Evolutionary conservation across 768 basidiomycete genomes (phyloP).

Genomic region (Lentinus tigrinus): DNA sequence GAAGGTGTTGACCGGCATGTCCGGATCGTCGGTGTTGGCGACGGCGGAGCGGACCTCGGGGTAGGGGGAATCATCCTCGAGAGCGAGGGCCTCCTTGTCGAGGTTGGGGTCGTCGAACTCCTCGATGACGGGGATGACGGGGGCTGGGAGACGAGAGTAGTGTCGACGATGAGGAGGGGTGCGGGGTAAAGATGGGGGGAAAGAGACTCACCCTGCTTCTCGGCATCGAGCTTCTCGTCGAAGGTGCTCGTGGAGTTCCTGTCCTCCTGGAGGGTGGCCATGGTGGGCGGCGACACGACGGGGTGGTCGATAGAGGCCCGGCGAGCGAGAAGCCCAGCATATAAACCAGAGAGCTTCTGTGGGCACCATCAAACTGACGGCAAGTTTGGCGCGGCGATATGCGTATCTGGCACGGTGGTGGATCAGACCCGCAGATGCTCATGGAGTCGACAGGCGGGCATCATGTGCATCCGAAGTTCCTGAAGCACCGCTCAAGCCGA

Average conservation of each 20-base stretch:
- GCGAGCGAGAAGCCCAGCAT: background rate
- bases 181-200: background rate
- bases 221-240: slow-evolving; percentile 25
- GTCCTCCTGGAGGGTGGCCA: slow-evolving; percentile 10
- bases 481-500: background rate
- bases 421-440: background rate
- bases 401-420: background rate
- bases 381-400: background rate
- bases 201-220: slow-evolving; percentile 19
- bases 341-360: background rate
- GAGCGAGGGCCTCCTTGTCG: slow-evolving; percentile 26
- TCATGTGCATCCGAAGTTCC: background rate
- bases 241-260: slow-evolving; percentile 15
- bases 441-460: background rate
- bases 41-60: slow-evolving; percentile 54
- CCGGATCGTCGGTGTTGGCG: slow-evolving; percentile 46
- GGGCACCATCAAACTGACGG: background rate
- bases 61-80: slow-evolving; percentile 52
- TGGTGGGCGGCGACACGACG: slow-evolving; percentile 7
- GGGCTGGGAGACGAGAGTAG: background rate
- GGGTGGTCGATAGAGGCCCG: background rate
- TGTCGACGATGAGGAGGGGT: background rate
- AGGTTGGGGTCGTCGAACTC: slow-evolving; percentile 36
- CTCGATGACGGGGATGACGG: slow-evolving; percentile 15
- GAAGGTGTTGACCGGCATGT: slow-evolving; percentile 36